phyloP scores from a whole-genome alignment of 371 early-diverging fungal species.

The Umbelopsis sp. region DNA sequence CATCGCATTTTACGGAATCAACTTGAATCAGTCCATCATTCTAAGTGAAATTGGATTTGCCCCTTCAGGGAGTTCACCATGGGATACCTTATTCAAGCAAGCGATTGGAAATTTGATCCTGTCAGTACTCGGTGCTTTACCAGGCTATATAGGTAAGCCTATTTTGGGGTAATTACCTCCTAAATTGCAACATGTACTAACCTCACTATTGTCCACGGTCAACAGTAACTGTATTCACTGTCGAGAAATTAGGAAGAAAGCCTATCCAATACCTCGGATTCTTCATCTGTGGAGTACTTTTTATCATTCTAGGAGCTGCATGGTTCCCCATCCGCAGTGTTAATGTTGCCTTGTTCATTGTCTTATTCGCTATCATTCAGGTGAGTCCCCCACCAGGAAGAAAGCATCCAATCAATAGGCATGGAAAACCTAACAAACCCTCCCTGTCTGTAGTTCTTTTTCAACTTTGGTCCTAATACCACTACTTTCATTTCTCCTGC shows the following conservation, averaged over 20 bases:
- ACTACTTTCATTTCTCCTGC: constrained; percentile 37
- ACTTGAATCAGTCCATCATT: constrained; percentile 56
- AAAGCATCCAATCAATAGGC: neutral
- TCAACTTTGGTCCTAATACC: constrained; percentile 72
- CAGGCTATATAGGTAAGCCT: constrained; percentile 34
- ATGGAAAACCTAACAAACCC: neutral
- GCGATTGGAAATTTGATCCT: constrained; percentile 64
- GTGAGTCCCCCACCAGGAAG: neutral
- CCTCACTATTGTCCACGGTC: neutral
- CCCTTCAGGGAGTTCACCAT: constrained; percentile 29
- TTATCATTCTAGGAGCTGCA: constrained; percentile 65
- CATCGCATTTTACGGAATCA: constrained; percentile 50
- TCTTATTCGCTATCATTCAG: constrained; percentile 50
- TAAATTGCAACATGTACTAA: constrained; percentile 31
- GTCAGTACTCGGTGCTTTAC: constrained; percentile 61
- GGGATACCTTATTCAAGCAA: constrained; percentile 38
- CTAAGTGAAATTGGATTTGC: constrained; percentile 51
- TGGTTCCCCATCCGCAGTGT: constrained; percentile 37
- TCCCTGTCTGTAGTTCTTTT: constrained; percentile 52
- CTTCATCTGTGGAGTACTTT: constrained; percentile 63
- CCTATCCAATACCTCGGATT: constrained; percentile 80
- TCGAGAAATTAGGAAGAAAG: constrained; percentile 78
- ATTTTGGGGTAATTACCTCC: no score
- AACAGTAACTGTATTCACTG: constrained; percentile 65
- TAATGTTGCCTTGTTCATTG: constrained; percentile 46